These are phyloP conservation scores for Emergomyces africanus DNA, from an alignment of 2,329 filamentous ascomycete species.

Conservation along the genomic window DNA sequence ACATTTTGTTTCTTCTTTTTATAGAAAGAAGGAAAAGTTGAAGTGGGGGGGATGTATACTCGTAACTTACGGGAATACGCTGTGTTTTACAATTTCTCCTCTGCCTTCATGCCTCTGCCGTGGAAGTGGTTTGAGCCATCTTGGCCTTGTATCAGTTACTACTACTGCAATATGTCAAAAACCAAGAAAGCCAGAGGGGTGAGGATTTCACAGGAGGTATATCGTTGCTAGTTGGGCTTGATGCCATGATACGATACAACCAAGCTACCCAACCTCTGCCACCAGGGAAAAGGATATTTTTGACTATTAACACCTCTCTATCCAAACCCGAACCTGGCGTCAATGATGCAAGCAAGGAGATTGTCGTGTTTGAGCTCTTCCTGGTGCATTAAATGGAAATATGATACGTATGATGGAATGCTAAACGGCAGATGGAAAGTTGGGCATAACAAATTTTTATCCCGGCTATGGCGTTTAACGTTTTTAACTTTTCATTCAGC, in stretches of 20 bases:
- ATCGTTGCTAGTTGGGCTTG: neutral
- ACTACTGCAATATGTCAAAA: neutral
- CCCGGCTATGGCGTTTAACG: neutral
- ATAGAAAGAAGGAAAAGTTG: neutral
- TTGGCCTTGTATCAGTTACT: neutral
- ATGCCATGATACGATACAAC: neutral
- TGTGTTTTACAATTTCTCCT: neutral
- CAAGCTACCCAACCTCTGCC: neutral
- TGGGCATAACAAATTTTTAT: neutral
- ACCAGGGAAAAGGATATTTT: neutral
- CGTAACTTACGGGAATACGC: neutral
- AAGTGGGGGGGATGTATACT: neutral
- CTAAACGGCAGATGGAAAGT: neutral
- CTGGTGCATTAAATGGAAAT: neutral
- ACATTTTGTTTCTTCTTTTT: neutral
- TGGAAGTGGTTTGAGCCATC: neutral
- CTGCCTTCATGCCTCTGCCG: neutral
- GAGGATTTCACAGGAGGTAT: neutral
- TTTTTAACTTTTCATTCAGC: neutral
- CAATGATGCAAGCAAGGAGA: neutral
- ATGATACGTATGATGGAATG: neutral
- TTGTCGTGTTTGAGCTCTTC: too few relatives aligned
- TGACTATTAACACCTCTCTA: neutral
- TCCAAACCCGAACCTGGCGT: too few relatives aligned
- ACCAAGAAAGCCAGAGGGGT: neutral